phyloP scores from a whole-genome alignment of 108 stramenopile species.

The Pseudonitzschia pungens region DNA sequence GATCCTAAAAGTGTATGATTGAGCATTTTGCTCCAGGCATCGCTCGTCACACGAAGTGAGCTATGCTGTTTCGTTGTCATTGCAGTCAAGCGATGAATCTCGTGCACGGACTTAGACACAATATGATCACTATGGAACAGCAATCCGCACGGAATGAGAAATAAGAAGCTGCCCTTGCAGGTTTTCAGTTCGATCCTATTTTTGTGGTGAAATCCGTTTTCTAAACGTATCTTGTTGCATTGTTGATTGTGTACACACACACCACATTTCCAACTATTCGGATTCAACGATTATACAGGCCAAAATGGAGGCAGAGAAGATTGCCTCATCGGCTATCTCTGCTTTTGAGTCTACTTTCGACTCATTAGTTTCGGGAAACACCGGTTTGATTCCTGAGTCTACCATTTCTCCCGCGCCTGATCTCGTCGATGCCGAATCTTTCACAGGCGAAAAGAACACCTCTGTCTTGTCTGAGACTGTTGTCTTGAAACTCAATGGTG shows the following conservation, averaged over 20 bases:
- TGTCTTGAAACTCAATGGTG: conserved; percentile 99
- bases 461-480: conserved; percentile 89
- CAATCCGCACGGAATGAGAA: no score
- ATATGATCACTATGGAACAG: no score
- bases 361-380: conserved; percentile 88
- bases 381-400: conserved; percentile 95
- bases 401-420: conserved; percentile 91
- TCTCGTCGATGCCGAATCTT: conserved; percentile 77
- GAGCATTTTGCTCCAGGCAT: no score
- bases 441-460: conserved; percentile 57
- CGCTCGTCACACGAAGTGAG: no score
- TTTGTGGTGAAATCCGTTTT: background rate
- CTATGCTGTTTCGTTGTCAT: no score
- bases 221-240: background rate
- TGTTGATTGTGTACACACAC: background rate
- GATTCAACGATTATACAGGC: conserved; percentile 35
- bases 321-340: conserved; percentile 85
- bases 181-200: no score
- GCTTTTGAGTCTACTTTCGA: conserved; percentile 90
- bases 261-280: background rate
- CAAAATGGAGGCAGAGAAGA: conserved; percentile 92
- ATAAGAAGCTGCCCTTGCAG: no score
- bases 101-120: no score
- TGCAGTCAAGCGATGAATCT: no score
- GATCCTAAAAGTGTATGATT: no score